phyloP scores from a whole-genome alignment of 78 protist genomes.

The Dictyostelium citrinum region DNA sequence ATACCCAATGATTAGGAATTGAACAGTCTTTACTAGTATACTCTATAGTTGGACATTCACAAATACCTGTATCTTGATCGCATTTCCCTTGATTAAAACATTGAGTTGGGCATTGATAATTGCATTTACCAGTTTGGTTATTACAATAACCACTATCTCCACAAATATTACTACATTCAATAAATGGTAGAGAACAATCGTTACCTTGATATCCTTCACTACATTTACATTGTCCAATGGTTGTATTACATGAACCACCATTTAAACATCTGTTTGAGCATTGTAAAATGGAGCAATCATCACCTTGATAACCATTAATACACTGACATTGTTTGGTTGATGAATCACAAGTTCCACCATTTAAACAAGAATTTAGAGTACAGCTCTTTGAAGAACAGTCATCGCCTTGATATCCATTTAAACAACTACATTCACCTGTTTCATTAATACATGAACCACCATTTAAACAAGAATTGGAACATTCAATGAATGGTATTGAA shows the following conservation, averaged over 20 bases:
- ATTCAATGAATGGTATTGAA: no score
- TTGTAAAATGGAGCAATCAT: background rate
- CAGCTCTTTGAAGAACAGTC: background rate
- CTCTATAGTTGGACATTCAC: background rate
- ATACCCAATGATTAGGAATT: background rate
- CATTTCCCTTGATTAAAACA: background rate
- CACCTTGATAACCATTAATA: background rate
- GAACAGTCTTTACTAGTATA: background rate
- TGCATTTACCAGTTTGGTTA: background rate
- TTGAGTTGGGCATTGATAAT: background rate
- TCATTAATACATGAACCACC: background rate
- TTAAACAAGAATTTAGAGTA: background rate
- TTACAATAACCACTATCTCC: background rate
- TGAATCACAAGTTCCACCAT: background rate
- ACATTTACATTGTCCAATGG: background rate
- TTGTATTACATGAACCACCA: background rate
- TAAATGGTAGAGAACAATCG: background rate
- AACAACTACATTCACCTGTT: background rate
- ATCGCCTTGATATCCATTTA: background rate
- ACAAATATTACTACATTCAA: background rate
- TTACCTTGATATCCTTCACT: background rate
- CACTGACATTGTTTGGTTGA: background rate
- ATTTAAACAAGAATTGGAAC: background rate
- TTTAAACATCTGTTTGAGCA: background rate
- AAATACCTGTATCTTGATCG: background rate